Percentiles rank a stretch among this genome's conserved stretches.
Evolutionary conservation across 225 moss, liverwort and hornwort species (phyloP).

Genomic region (Thuidium tamariscinum): DNA sequence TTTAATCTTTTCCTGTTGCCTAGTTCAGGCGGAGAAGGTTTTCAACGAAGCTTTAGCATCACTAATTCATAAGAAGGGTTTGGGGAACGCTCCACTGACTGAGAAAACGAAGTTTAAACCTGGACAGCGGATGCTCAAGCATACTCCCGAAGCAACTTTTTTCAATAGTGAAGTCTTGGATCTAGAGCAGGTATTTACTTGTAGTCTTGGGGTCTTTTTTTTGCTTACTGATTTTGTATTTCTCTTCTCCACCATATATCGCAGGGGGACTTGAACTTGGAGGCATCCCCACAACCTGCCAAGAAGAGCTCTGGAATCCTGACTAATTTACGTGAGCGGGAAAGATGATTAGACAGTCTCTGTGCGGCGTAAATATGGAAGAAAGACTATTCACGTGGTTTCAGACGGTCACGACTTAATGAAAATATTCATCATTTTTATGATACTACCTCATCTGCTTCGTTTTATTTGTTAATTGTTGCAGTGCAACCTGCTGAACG

Average conservation of each 20-base stretch:
- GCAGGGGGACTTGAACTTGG: not conserved
- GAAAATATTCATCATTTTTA: not conserved
- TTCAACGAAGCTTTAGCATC: slow-evolving; percentile 65
- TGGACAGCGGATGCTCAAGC: not conserved
- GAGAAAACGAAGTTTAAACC: not conserved
- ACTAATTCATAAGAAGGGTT: slow-evolving; percentile 31
- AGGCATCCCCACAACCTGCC: not conserved
- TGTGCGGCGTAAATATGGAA: not conserved
- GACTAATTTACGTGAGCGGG: not conserved
- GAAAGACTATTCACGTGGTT: not conserved
- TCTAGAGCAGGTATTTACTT: slow-evolving; percentile 50
- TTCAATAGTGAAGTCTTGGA: slow-evolving; percentile 16
- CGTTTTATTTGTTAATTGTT: not conserved
- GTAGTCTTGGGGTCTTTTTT: not conserved
- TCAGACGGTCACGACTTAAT: not conserved
- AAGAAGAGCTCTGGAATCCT: not conserved
- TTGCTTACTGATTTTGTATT: not conserved
- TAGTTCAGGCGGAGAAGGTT: slow-evolving; percentile 60
- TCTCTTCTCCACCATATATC: not conserved
- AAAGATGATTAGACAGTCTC: not conserved
- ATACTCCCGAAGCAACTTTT: not conserved
- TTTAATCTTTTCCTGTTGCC: not conserved
- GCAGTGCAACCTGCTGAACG: slow-evolving; percentile 91
- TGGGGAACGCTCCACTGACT: not conserved
- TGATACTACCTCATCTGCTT: not conserved